A percentile compares a stretch with the other conserved stretches of the same genome.
Evolutionary conservation across 305 asterid genomes (phyloP).

Genomic region (Solanum aculeatissimum): DNA sequence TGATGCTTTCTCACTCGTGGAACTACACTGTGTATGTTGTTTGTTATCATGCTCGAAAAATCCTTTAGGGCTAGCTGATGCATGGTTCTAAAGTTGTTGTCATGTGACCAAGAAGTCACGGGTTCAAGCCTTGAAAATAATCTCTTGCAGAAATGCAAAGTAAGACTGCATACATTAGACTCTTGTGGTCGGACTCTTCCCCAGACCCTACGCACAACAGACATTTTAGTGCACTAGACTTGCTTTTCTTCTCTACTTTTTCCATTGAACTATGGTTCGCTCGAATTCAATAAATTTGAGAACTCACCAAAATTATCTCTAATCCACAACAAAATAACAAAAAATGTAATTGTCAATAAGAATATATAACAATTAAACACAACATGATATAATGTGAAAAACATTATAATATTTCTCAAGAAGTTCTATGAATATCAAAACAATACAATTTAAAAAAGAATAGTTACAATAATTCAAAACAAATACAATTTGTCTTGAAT

Average conservation of each 20-base stretch:
- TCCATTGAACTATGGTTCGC: background rate
- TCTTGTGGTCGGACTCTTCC: no score
- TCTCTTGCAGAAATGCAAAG: no score
- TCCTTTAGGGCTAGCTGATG: background rate
- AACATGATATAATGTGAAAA: background rate
- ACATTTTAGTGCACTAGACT: no score
- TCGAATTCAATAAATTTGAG: background rate
- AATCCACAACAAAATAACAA: background rate
- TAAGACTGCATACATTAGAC: no score
- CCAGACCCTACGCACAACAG: no score
- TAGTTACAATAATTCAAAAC: background rate
- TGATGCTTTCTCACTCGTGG: background rate
- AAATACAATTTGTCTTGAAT: background rate
- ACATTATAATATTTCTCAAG: background rate
- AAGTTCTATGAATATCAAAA: background rate
- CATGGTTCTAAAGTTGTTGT: background rate
- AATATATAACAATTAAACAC: background rate
- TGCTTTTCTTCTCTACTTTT: background rate
- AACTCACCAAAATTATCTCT: background rate
- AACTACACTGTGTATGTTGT: background rate
- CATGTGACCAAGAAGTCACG: no score
- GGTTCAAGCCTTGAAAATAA: no score
- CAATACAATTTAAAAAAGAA: background rate
- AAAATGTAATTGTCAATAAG: background rate
- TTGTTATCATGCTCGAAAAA: background rate